Conservation (phyloP, 345 rosid genomes). For the Eucalyptus camaldulensis region DNA sequence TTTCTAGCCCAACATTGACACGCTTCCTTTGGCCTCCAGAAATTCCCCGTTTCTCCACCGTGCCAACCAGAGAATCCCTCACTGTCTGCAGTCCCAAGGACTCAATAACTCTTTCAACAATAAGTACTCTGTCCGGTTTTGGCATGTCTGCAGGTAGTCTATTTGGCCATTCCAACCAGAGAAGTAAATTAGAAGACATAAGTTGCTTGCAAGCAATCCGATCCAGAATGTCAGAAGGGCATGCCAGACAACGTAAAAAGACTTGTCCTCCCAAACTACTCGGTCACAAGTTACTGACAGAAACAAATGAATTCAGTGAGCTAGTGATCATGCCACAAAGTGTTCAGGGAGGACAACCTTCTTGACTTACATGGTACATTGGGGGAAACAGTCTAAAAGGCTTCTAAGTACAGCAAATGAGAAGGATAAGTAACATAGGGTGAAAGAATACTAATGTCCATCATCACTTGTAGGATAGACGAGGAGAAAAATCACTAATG, state of each 20-base stretch:
- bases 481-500: not conserved
- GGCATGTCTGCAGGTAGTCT: conserved; percentile 72
- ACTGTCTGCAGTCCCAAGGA: conserved; percentile 70
- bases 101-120: conserved; percentile 88
- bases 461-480: not conserved
- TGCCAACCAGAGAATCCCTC: conserved; percentile 85
- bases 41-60: conserved; percentile 80
- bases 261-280: not conserved
- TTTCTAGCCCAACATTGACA: conserved; percentile 85
- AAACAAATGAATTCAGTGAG: not conserved
- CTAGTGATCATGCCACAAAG: not conserved
- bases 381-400: not conserved
- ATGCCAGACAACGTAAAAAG: not conserved
- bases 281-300: not conserved
- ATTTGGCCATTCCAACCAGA: not conserved
- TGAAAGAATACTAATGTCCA: not conserved
- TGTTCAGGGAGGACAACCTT: not conserved
- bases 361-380: not conserved
- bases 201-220: not conserved
- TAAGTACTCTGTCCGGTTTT: conserved; percentile 79
- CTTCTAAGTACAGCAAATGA: not conserved
- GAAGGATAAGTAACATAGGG: not conserved
- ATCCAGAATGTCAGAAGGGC: not conserved
- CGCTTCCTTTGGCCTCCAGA: conserved; percentile 96
- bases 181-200: not conserved